Evolutionary conservation across 257 asterid genomes (phyloP).

Genomic region (Datura wrightii): DNA sequence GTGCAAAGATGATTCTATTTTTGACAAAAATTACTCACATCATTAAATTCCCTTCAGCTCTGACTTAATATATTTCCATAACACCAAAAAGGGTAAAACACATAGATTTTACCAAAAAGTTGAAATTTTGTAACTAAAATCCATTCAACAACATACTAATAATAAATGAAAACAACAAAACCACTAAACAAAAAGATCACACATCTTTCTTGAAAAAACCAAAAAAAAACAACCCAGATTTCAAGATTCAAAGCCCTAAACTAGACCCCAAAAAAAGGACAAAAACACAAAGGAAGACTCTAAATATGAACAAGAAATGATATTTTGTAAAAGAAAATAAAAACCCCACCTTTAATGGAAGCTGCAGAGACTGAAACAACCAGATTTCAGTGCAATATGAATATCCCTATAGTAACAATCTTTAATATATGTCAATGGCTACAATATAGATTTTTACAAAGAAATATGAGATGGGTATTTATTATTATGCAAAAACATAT

Average conservation of each 20-base stretch:
- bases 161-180: constrained; percentile 9
- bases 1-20: not conserved
- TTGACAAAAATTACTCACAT: not conserved
- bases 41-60: constrained; percentile 20
- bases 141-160: not conserved
- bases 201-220: not conserved
- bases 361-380: not conserved
- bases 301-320: constrained; percentile 3
- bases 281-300: not conserved
- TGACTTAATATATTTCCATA: constrained; percentile 17
- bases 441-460: not conserved
- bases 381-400: not conserved
- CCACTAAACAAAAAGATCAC: not conserved
- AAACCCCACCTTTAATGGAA: not conserved
- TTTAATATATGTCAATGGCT: not conserved
- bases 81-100: not conserved
- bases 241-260: constrained; percentile 22
- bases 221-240: not conserved
- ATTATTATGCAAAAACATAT: not conserved
- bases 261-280: not conserved
- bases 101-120: not conserved
- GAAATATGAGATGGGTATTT: constrained; percentile 8
- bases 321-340: not conserved
- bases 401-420: not conserved
- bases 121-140: not conserved